Conservation (phyloP, 2,329 filamentous ascomycete genomes). For the Colletotrichum lentis region DNA sequence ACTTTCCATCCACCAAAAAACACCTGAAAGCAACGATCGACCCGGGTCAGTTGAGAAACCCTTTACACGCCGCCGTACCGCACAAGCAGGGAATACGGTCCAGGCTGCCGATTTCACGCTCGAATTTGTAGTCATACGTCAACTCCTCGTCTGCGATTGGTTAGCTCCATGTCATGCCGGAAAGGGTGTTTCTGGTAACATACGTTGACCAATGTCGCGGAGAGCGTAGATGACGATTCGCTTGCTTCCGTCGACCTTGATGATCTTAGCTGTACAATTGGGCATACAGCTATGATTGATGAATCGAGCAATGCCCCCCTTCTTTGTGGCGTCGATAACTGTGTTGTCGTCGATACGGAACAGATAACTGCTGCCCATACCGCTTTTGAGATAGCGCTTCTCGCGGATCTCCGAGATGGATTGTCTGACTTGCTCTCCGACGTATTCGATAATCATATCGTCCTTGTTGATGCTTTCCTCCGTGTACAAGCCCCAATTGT, state of each 20-base stretch:
- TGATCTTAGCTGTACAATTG: conserved; percentile 99
- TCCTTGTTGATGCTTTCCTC: conserved; percentile 97
- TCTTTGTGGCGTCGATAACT: conserved; percentile 97
- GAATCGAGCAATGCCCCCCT: conserved; percentile 96
- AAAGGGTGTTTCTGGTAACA: conserved; percentile 51
- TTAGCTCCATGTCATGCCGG: conserved; percentile 40
- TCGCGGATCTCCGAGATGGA: conserved; percentile 97
- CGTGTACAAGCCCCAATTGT: conserved; percentile 98
- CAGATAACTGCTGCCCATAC: conserved; percentile 95
- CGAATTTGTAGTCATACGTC: conserved; percentile 99
- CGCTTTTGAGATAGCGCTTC: conserved; percentile 90
- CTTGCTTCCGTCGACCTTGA: conserved; percentile 97
- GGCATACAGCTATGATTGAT: conserved; percentile 99
- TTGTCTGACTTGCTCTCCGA: conserved; percentile 95
- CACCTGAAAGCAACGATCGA: conserved; percentile 29
- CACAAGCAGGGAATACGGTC: conserved; percentile 98
- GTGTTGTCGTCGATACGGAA: conserved; percentile 99
- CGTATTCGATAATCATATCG: conserved; percentile 99
- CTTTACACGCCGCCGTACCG: conserved; percentile 95
- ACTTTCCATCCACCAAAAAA: conserved; percentile 27
- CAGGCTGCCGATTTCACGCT: conserved; percentile 91
- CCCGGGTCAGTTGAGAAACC: conserved; percentile 84
- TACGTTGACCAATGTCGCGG: conserved; percentile 93
- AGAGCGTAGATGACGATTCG: conserved; percentile 98
- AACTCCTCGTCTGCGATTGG: conserved; percentile 84